Conservation (phyloP, 352 stramenopile genomes). For the Pythium sp. region DNA sequence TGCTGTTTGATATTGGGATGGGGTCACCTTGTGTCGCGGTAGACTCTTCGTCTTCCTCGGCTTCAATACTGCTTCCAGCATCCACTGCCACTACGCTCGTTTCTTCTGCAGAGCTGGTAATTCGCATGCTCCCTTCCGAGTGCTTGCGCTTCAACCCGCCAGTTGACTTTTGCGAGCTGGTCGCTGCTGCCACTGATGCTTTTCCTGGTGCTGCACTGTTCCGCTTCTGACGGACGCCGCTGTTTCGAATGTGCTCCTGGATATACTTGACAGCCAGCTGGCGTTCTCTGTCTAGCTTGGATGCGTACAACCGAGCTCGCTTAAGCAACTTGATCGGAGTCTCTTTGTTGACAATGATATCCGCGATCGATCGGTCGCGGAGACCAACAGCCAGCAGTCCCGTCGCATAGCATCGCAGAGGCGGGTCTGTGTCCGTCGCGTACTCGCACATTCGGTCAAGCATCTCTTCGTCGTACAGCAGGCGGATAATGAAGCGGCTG, state of each 20-base stretch:
- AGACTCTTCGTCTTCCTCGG: constrained; percentile 10
- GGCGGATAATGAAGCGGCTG: constrained; percentile 63
- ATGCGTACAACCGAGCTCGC: constrained; percentile 68
- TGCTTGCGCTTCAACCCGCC: constrained; percentile 44
- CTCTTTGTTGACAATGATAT: constrained; percentile 83
- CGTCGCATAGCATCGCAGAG: constrained; percentile 73
- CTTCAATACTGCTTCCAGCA: not conserved
- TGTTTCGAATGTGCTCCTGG: constrained; percentile 51
- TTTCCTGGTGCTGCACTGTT: constrained; percentile 12
- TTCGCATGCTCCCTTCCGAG: constrained; percentile 26
- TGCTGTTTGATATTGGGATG: not conserved
- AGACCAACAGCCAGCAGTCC: constrained; percentile 72
- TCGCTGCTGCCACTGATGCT: not conserved
- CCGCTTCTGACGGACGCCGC: constrained; percentile 35
- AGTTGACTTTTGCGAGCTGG: constrained; percentile 2
- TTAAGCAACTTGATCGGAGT: constrained; percentile 72
- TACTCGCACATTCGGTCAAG: constrained; percentile 73
- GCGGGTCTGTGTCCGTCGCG: constrained; percentile 46
- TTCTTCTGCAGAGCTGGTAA: constrained; percentile 21
- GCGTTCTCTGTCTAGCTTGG: constrained; percentile 69
- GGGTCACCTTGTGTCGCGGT: not conserved
- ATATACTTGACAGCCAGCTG: constrained; percentile 78
- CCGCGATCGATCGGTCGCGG: constrained; percentile 74
- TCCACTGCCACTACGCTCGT: constrained; percentile 19
- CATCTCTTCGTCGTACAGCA: constrained; percentile 80